Evolutionary conservation across 2,329 filamentous ascomycete species (phyloP).

Genomic region (Exserohilum rostratum): DNA sequence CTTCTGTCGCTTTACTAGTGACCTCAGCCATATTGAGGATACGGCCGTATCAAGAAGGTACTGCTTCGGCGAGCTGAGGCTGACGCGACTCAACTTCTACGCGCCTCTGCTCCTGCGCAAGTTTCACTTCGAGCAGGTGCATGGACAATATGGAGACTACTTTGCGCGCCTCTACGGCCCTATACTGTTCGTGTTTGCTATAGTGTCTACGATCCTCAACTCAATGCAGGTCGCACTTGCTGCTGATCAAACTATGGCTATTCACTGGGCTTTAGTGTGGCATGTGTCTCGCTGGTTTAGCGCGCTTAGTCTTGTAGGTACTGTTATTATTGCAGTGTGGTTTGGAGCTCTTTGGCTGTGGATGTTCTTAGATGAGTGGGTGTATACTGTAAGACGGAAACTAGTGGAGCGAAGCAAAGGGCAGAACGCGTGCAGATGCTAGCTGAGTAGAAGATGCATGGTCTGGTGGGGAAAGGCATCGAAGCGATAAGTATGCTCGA

Average conservation of each 20-base stretch:
- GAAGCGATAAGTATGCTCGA: not conserved
- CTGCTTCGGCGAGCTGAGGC: conserved; percentile 53
- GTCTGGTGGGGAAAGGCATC: not conserved
- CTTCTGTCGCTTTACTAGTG: conserved; percentile 18
- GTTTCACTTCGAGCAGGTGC: too few relatives aligned
- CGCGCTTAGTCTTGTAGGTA: conserved; percentile 21
- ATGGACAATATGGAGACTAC: too few relatives aligned
- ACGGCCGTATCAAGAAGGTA: conserved; percentile 49
- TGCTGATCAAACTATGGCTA: not conserved
- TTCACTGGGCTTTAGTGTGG: conserved; percentile 13
- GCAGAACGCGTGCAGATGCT: not conserved
- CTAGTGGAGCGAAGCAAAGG: conserved; percentile 5
- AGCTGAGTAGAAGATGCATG: not conserved
- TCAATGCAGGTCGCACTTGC: not conserved
- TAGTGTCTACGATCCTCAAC: conserved; percentile 14
- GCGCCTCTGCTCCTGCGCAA: too few relatives aligned
- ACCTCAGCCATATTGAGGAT: conserved; percentile 22
- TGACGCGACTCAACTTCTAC: too few relatives aligned
- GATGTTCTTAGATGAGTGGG: too few relatives aligned
- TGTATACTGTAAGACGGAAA: conserved; percentile 16
- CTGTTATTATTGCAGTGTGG: conserved; percentile 17
- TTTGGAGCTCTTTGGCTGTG: conserved; percentile 28
- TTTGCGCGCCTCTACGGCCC: too few relatives aligned
- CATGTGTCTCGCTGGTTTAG: conserved; percentile 27
- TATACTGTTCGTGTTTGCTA: too few relatives aligned